Percentiles rank a stretch among this genome's conserved stretches.
Evolutionary conservation across 2,329 filamentous ascomycete genomes (phyloP).

Genomic region (Trichophyton verrucosum): DNA sequence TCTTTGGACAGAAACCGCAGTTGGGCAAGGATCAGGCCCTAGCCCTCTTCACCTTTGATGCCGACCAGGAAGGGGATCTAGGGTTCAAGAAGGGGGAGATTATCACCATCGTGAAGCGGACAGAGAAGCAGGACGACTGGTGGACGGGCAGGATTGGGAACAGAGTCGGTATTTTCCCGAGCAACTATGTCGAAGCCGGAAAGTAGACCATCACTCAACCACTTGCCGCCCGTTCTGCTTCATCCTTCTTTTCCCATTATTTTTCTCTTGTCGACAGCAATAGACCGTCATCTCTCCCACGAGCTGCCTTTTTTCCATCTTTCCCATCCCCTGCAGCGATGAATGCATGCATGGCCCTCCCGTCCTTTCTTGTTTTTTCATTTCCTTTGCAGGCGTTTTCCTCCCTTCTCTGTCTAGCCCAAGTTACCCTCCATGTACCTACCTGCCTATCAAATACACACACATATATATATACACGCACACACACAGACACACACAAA

Average conservation of each 20-base stretch:
- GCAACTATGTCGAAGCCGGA: constrained; percentile 23
- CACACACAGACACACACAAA: background rate
- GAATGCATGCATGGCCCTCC: background rate
- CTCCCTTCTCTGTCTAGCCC: background rate
- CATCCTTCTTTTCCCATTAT: background rate
- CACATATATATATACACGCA: background rate
- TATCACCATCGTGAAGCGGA: constrained; percentile 89
- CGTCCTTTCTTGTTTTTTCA: background rate
- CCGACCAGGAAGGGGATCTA: constrained; percentile 81
- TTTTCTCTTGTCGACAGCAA: background rate
- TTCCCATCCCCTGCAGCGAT: background rate
- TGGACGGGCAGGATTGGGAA: constrained; percentile 88
- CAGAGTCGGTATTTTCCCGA: constrained; percentile 80
- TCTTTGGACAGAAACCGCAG: constrained; percentile 47
- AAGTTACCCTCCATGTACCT: background rate
- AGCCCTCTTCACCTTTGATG: constrained; percentile 86
- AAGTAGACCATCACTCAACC: constrained; percentile 12
- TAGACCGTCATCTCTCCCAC: background rate
- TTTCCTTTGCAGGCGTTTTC: background rate
- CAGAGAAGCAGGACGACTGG: constrained; percentile 90
- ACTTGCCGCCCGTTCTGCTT: background rate
- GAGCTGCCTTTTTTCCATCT: background rate
- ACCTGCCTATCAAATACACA: background rate
- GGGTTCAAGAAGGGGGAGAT: constrained; percentile 96
- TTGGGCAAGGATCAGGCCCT: constrained; percentile 60